A percentile compares a stretch with the other conserved stretches of the same genome.
Conservation (phyloP, 768 basidiomycete species). For the Amanita inopinata region DNA sequence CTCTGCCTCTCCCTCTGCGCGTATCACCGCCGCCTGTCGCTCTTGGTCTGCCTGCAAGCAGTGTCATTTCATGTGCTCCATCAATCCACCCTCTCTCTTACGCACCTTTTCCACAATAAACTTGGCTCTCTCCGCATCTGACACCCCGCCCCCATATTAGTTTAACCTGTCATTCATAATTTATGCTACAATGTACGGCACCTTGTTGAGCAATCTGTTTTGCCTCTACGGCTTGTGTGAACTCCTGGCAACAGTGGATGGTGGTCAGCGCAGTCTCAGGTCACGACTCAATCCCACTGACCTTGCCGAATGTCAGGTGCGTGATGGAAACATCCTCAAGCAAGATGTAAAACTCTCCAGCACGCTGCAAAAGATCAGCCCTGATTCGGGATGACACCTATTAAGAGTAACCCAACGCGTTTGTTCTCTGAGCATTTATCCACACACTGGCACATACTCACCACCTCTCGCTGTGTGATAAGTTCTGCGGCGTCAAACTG, state of each 20-base stretch:
- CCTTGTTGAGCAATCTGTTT: constrained; percentile 99
- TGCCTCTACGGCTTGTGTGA: constrained; percentile 97
- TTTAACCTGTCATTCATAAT: not conserved
- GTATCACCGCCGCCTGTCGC: constrained; percentile 93
- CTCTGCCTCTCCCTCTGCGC: constrained; percentile 98
- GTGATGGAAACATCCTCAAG: constrained; percentile 98
- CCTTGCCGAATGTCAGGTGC: constrained; percentile 82
- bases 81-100: constrained; percentile 8
- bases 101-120: constrained; percentile 96
- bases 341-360: constrained; percentile 91
- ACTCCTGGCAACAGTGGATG: constrained; percentile 59
- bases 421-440: too few relatives aligned
- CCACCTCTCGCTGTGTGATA: constrained; percentile 96
- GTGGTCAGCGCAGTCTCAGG: not conserved
- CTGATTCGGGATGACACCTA: constrained; percentile 89
- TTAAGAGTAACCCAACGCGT: constrained; percentile 2
- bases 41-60: constrained; percentile 88
- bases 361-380: constrained; percentile 84
- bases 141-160: constrained; percentile 9
- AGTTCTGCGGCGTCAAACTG: constrained; percentile 97
- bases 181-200: constrained; percentile 26
- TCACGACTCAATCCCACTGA: constrained; percentile 18
- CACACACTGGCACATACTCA: constrained; percentile 27
- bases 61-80: too few relatives aligned
- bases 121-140: constrained; percentile 97